These are phyloP conservation scores for Claviceps sp. DNA, from an alignment of 2,329 filamentous ascomycete species.

Conservation along the genomic window DNA sequence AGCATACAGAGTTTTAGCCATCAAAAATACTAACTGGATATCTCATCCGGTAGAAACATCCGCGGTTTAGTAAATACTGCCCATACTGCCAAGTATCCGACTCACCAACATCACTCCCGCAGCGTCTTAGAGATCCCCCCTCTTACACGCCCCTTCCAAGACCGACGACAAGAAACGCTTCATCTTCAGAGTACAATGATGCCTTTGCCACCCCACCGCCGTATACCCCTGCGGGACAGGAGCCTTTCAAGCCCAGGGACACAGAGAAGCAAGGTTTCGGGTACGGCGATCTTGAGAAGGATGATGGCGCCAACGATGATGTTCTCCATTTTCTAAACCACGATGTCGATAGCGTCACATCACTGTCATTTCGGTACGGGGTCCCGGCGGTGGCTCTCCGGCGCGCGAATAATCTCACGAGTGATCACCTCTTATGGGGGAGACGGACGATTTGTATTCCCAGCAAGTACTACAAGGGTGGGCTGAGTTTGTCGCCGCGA, in stretches of 20 bases:
- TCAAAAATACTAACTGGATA: slow-evolving; percentile 1
- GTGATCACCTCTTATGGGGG: slow-evolving; percentile 57
- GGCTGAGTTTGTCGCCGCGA: slow-evolving; percentile 52
- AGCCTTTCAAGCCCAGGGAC: not conserved
- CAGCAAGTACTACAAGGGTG: slow-evolving; percentile 52
- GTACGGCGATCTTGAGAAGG: not conserved
- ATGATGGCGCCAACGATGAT: slow-evolving; percentile 30
- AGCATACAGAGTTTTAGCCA: not conserved
- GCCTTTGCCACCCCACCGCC: slow-evolving; percentile 23
- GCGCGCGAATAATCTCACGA: slow-evolving; percentile 53
- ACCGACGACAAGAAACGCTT: slow-evolving; percentile 11
- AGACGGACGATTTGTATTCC: slow-evolving; percentile 61
- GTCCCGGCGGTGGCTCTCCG: slow-evolving; percentile 52
- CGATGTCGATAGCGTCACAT: slow-evolving; percentile 50
- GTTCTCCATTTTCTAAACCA: slow-evolving; percentile 64
- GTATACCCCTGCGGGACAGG: slow-evolving; percentile 14
- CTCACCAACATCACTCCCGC: slow-evolving; percentile 40
- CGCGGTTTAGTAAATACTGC: slow-evolving; percentile 51
- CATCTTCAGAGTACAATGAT: slow-evolving; percentile 5
- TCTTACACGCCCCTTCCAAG: slow-evolving; percentile 37
- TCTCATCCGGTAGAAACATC: slow-evolving; percentile 34
- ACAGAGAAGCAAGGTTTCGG: not conserved
- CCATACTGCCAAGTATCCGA: slow-evolving; percentile 67
- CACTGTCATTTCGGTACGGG: slow-evolving; percentile 57
- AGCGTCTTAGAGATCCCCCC: slow-evolving; percentile 55